Evolutionary conservation across 805 yeast genomes (phyloP).

Genomic region (Sugiyamaella lignohabitans): DNA sequence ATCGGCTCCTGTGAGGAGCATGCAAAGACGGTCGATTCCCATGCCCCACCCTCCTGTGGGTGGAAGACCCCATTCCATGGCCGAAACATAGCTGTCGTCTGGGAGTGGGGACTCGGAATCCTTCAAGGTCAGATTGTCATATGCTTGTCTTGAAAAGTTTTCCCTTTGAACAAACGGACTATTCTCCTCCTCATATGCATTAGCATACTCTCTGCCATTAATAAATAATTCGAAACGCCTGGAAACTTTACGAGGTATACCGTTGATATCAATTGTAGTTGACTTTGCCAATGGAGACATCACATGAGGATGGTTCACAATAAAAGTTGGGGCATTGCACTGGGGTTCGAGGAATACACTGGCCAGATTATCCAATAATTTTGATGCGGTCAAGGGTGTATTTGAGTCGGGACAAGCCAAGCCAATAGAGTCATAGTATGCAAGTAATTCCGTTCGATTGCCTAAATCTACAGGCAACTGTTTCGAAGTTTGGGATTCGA

Average conservation of each 20-base stretch:
- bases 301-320: slow-evolving; percentile 74
- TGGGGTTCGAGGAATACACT: slow-evolving; percentile 58
- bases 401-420: slow-evolving; percentile 26
- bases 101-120: slow-evolving; percentile 64
- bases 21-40: slow-evolving; percentile 82
- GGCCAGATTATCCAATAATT: slow-evolving; percentile 59
- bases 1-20: slow-evolving; percentile 59
- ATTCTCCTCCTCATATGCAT: slow-evolving; percentile 96
- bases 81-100: slow-evolving; percentile 62
- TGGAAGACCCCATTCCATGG: slow-evolving; percentile 90
- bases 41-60: slow-evolving; percentile 99
- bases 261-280: slow-evolving; percentile 20
- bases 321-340: slow-evolving; percentile 60
- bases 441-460: slow-evolving; percentile 34
- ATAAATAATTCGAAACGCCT: slow-evolving; percentile 81
- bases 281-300: slow-evolving; percentile 89
- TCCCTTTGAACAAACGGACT: slow-evolving; percentile 63
- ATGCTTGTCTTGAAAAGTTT: slow-evolving; percentile 56
- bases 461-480: slow-evolving; percentile 42
- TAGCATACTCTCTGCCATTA: slow-evolving; percentile 71
- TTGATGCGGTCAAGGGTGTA: slow-evolving; percentile 38
- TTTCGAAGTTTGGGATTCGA: slow-evolving; percentile 49
- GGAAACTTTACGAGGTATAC: slow-evolving; percentile 38
- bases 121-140: slow-evolving; percentile 21
- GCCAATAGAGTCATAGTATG: slow-evolving; percentile 37